These are phyloP conservation scores for Prunella vulgaris DNA, from an alignment of 257 asterid genomes.

Conservation along the genomic window DNA sequence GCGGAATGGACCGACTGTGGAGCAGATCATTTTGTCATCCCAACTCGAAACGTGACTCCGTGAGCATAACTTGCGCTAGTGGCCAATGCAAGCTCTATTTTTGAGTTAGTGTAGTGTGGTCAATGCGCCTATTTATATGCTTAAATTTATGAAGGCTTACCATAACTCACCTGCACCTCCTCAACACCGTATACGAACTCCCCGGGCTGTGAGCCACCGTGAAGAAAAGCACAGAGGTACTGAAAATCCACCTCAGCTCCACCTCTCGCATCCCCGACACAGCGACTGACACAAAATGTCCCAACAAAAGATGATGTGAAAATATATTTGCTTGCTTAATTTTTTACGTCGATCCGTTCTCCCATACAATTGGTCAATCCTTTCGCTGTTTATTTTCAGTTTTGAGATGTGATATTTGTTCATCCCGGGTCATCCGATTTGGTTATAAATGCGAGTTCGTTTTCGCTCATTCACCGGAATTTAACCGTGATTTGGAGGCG, in stretches of 20 bases:
- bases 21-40: too few species aligned
- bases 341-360: slow-evolving; percentile 17
- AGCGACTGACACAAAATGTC: slow-evolving; percentile 17
- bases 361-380: not conserved
- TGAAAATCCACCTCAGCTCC: slow-evolving; percentile 39
- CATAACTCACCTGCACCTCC: slow-evolving; percentile 3
- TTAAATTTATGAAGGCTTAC: not conserved
- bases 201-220: slow-evolving; percentile 20
- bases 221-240: slow-evolving; percentile 28
- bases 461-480: slow-evolving; percentile 11
- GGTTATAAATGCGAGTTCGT: slow-evolving; percentile 23
- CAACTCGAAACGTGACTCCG: too few species aligned
- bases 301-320: not conserved
- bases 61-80: too few species aligned
- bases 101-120: too few species aligned
- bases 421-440: slow-evolving; percentile 16
- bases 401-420: slow-evolving; percentile 4
- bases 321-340: not conserved
- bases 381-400: slow-evolving; percentile 10
- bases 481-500: slow-evolving; percentile 18
- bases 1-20: too few species aligned
- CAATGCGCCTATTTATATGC: too few species aligned
- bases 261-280: slow-evolving; percentile 19
- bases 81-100: too few species aligned
- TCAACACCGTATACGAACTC: not conserved